These are phyloP conservation scores for Cercospora brassicicola DNA, from an alignment of 2,329 filamentous ascomycete species.

Conservation along the genomic window DNA sequence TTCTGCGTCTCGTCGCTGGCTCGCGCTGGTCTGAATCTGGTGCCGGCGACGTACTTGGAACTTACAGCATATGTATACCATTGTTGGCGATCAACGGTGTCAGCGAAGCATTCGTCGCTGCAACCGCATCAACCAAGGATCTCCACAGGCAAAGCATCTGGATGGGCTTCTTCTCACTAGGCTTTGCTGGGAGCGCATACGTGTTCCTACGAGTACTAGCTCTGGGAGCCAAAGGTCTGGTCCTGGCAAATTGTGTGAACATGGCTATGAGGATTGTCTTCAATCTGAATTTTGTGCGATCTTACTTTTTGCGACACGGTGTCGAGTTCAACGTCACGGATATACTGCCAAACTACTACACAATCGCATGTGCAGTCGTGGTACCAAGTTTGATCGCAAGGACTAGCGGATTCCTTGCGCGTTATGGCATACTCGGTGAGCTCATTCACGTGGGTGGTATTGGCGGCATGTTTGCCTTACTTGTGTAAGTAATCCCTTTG, in stretches of 20 bases:
- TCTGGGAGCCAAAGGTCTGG: conserved; percentile 75
- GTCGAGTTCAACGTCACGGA: conserved; percentile 30
- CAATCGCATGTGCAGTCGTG: conserved; percentile 41
- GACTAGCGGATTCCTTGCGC: conserved; percentile 32
- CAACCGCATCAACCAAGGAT: conserved; percentile 73
- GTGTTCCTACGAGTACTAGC: conserved; percentile 68
- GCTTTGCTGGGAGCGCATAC: conserved; percentile 74
- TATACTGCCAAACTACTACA: conserved; percentile 38
- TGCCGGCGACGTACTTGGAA: conserved; percentile 70
- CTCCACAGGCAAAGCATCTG: conserved; percentile 75
- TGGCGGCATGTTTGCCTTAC: conserved; percentile 39
- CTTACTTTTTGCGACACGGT: conserved; percentile 58
- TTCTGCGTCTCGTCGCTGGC: conserved; percentile 75
- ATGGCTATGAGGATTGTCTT: conserved; percentile 83
- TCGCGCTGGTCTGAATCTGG: conserved; percentile 71
- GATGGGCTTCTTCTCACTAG: conserved; percentile 79
- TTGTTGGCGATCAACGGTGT: conserved; percentile 89
- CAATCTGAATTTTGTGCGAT: conserved; percentile 70
- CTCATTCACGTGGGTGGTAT: conserved; percentile 42
- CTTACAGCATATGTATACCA: conserved; percentile 91
- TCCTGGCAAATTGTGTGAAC: conserved; percentile 84
- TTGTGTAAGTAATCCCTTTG: conserved; percentile 37
- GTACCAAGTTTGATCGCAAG: conserved; percentile 42
- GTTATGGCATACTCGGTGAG: conserved; percentile 47
- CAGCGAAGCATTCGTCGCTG: conserved; percentile 87